These are phyloP conservation scores for Zymoseptoria passerinii DNA, from an alignment of 2,329 filamentous ascomycete species.

Conservation along the genomic window DNA sequence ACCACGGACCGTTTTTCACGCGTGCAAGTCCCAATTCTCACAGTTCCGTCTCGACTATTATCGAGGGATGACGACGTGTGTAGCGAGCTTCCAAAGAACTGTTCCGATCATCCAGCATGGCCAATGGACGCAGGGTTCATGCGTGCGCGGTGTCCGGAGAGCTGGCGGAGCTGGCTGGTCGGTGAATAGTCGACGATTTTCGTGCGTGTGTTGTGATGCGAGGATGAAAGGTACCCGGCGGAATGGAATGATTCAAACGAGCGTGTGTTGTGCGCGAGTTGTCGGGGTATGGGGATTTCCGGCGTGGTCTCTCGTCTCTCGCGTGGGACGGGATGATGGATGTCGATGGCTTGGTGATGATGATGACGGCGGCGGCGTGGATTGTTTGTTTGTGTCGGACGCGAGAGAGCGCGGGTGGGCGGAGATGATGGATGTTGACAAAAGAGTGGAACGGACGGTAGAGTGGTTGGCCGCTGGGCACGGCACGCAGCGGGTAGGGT, in stretches of 20 bases:
- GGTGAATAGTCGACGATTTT: background rate
- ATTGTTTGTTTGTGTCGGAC: background rate
- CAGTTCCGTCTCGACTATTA: background rate
- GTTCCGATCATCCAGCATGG: background rate
- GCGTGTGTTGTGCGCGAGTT: background rate
- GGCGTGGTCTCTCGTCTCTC: background rate
- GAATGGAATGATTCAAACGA: background rate
- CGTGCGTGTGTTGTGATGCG: background rate
- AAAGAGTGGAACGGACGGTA: background rate
- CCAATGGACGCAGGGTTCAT: background rate
- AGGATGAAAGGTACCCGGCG: background rate
- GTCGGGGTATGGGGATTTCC: background rate
- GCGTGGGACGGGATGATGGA: background rate
- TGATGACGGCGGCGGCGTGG: background rate
- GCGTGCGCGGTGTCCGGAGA: background rate
- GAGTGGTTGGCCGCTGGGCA: too few relatives aligned
- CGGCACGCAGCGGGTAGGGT: background rate
- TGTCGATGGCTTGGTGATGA: background rate
- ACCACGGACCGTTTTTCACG: background rate
- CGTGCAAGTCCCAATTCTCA: background rate
- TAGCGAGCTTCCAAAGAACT: slow-evolving; percentile 5
- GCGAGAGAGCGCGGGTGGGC: background rate
- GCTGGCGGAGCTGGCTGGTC: background rate
- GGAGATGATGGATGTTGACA: background rate
- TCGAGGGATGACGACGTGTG: background rate